These are phyloP conservation scores for Elymus sibiricus DNA, from an alignment of 176 grass and related monocot genomes.

Conservation along the genomic window DNA sequence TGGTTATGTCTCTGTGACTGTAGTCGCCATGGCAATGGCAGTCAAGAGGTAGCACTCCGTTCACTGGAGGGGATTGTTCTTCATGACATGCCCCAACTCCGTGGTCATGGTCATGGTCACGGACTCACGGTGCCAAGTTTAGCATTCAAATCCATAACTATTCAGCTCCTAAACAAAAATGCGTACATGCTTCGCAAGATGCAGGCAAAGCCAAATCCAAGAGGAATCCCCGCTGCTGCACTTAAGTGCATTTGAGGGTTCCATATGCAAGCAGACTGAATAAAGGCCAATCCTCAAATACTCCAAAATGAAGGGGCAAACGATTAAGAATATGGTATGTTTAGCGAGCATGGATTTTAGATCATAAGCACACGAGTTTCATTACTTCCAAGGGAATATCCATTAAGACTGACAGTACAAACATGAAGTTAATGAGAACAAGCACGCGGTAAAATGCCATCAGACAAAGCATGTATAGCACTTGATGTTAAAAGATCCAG, in stretches of 20 bases:
- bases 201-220: neutral
- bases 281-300: neutral
- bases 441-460: neutral
- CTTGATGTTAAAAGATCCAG: neutral
- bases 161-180: neutral
- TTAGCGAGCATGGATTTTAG: neutral
- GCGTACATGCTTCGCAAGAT: neutral
- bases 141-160: neutral
- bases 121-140: too few species aligned
- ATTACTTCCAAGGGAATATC: neutral
- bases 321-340: neutral
- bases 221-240: neutral
- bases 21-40: too few species aligned
- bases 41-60: too few species aligned
- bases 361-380: neutral
- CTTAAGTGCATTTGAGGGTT: neutral
- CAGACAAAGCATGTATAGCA: neutral
- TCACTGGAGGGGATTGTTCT: too few species aligned
- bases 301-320: neutral
- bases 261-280: too few species aligned
- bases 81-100: too few species aligned
- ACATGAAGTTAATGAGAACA: neutral
- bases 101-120: too few species aligned
- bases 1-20: too few species aligned
- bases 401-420: neutral